Base-by-base conservation (phyloP, 2,329 filamentous ascomycete species). In the Ophiosphaerella korrae region DNA sequence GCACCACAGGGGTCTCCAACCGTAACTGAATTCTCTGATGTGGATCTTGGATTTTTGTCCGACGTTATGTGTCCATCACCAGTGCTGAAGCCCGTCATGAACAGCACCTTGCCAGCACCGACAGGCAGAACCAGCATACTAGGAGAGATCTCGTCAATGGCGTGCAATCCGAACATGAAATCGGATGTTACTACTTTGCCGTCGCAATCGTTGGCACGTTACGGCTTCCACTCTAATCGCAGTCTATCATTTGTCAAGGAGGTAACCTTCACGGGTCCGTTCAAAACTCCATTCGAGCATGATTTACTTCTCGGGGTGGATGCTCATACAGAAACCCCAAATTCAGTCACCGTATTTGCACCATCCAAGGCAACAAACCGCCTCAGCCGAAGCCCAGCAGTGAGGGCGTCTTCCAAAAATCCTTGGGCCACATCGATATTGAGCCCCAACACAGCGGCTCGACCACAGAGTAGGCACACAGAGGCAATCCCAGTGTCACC, bases 241-340 rank as follows among this genome's bases (percentile, higher is more conserved):
- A 54, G 42, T 33, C 48, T 52, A 3, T 35, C 51, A 35, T 50
- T 57, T 14, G 41, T 57, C 7, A 52, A 26, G 5, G 52, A 62
- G 12, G 43, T 57, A 2, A 12, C 42, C 8, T 46, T 53, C 42
- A 61, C 53, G 21, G 58, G 65, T 18, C 60, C 63, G 1, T 66
- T 62, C 34, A 43, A 52, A 12, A 63, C 66, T n/a, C 55, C 62
- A 2, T 65, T 67, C 41, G 67, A 70, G 39, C 61, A 67, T 33
- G 68, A 69, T 34, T 46, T 72, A 3, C 59, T 66, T 14, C 54
- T 72, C 3, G 63, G 64, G 14, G 62, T 72, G 5, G 64, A 67
- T 16, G 35, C 61, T 18, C 51, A 60, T 23, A 62, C 62, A 7
- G 67, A 70, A 38, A 70, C 68, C 3, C 61, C 62, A 13, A 62